phyloP scores from a whole-genome alignment of 2,329 filamentous ascomycete species.

The Xylaria sp. region DNA sequence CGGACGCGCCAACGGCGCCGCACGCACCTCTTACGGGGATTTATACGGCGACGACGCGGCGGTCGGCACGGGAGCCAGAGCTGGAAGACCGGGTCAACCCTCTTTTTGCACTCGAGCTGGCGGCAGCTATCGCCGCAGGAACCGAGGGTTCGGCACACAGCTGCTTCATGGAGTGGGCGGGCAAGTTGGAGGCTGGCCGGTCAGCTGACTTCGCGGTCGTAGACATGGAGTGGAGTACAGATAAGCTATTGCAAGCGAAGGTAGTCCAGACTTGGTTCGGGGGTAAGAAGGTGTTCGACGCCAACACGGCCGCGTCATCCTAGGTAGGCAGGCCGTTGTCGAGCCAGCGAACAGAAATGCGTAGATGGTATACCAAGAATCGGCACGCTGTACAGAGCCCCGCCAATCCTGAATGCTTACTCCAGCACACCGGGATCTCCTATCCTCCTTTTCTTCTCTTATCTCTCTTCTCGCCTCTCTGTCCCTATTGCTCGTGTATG shows the following conservation, averaged over 20 bases:
- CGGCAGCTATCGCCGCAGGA: constrained; percentile 55
- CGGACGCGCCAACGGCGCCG: constrained; percentile 60
- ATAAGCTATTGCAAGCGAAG: constrained; percentile 53
- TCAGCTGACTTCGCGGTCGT: constrained; percentile 61
- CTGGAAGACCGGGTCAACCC: constrained; percentile 53
- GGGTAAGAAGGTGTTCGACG: constrained; percentile 52
- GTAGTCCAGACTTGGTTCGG: constrained; percentile 57
- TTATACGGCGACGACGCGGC: constrained; percentile 59
- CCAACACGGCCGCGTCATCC: constrained; percentile 25
- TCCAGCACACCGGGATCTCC: constrained; percentile 11
- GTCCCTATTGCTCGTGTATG: neutral
- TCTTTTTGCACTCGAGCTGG: constrained; percentile 55
- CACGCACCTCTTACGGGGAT: constrained; percentile 56
- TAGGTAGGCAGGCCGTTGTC: constrained; percentile 3
- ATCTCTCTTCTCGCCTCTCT: no score
- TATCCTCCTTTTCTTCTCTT: neutral
- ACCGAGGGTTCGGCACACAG: constrained; percentile 58
- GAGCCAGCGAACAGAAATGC: constrained; percentile 29
- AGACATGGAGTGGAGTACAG: constrained; percentile 55
- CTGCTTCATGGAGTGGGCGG: constrained; percentile 58
- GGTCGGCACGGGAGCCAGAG: constrained; percentile 55
- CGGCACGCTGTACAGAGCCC: constrained; percentile 4
- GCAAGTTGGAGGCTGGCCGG: constrained; percentile 57
- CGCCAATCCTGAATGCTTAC: constrained; percentile 21
- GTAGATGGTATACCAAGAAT: constrained; percentile 16